phyloP scores from a whole-genome alignment of 2,329 filamentous ascomycete genomes.

The Sclerotinia borealis region DNA sequence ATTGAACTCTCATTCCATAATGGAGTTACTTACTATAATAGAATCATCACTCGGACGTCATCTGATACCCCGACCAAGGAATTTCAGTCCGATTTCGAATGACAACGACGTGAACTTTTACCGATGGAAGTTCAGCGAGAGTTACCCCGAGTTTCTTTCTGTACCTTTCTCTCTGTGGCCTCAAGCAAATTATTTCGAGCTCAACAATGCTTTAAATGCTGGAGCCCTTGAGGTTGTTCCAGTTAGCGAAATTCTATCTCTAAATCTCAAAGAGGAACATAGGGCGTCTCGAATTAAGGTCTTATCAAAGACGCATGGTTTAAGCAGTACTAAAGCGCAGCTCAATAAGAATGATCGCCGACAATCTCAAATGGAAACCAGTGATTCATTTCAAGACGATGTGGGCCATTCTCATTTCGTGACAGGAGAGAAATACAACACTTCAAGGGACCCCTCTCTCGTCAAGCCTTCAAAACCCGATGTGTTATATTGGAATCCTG shows the following conservation, averaged over 20 bases:
- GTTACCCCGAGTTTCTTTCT: not conserved
- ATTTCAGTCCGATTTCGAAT: not conserved
- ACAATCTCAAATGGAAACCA: not conserved
- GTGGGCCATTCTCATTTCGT: not conserved
- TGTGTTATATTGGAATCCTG: not conserved
- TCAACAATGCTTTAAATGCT: not conserved
- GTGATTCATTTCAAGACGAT: not conserved
- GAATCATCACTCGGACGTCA: not conserved
- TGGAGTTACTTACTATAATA: not conserved
- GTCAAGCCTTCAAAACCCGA: not conserved
- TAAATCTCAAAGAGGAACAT: too few relatives aligned
- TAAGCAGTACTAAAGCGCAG: not conserved
- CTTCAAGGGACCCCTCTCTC: not conserved
- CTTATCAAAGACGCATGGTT: not conserved
- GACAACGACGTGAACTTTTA: not conserved
- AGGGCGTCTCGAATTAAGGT: not conserved
- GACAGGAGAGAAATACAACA: not conserved
- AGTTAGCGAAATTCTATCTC: not conserved
- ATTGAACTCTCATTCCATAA: not conserved
- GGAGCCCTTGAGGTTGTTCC: not conserved
- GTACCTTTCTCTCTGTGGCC: not conserved
- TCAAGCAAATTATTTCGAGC: not conserved
- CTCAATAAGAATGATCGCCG: not conserved
- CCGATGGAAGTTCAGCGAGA: not conserved
- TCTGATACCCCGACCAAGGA: not conserved